A percentile compares a stretch with the other conserved stretches of the same genome.
Evolutionary conservation across 1,139 yeast species (phyloP).

Genomic region (Saccharomyces hybrid): DNA sequence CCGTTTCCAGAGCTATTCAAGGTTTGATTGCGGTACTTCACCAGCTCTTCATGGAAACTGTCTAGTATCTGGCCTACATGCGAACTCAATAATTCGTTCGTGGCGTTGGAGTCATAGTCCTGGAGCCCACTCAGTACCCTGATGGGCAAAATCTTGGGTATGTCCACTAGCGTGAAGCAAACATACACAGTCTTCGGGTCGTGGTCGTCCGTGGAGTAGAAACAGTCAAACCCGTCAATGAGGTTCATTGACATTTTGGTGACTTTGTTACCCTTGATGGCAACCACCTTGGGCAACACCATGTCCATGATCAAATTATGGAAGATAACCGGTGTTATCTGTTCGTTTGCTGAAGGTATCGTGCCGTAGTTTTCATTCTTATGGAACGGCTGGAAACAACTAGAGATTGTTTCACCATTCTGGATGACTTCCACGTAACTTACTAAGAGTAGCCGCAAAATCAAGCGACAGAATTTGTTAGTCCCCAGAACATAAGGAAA

Average conservation of each 20-base stretch:
- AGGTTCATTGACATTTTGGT: slow-evolving; percentile 27
- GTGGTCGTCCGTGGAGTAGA: slow-evolving; percentile 25
- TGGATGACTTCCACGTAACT: slow-evolving; percentile 26
- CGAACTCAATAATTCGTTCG: slow-evolving; percentile 15
- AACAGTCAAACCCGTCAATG: slow-evolving; percentile 30
- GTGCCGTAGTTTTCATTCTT: slow-evolving; percentile 9
- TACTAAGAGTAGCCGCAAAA: slow-evolving; percentile 7
- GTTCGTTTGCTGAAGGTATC: slow-evolving; percentile 5
- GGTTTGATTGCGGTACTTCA: slow-evolving; percentile 22
- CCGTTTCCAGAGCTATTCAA: slow-evolving; percentile 2
- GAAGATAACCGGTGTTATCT: slow-evolving; percentile 18
- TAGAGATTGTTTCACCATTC: slow-evolving; percentile 16
- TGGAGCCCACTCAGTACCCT: slow-evolving; percentile 29
- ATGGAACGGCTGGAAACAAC: slow-evolving; percentile 22
- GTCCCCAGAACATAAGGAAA: background rate
- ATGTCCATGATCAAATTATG: slow-evolving; percentile 24
- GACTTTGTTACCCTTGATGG: slow-evolving; percentile 28
- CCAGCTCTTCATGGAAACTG: slow-evolving; percentile 28
- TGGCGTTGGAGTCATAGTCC: slow-evolving; percentile 11
- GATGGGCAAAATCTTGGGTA: slow-evolving; percentile 30
- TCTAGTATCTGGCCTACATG: slow-evolving; percentile 24
- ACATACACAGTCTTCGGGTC: slow-evolving; percentile 17
- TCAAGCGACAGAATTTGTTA: background rate
- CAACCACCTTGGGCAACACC: slow-evolving; percentile 29
- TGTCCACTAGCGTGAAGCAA: slow-evolving; percentile 23